Conservation (phyloP, 352 stramenopile species). For the Phytophthora ohioensis region DNA sequence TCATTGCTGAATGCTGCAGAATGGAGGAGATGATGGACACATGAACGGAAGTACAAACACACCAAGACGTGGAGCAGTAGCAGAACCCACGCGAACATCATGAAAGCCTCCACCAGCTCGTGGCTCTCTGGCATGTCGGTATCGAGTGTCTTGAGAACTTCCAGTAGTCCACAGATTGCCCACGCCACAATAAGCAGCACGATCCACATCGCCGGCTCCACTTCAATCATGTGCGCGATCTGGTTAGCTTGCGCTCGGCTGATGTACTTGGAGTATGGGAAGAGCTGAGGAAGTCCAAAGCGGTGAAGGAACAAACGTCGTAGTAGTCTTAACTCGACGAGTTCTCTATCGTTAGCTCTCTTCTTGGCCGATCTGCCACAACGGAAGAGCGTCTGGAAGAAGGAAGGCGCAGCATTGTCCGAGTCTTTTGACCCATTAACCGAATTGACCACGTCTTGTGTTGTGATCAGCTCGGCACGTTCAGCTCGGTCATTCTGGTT, state of each 20-base stretch:
- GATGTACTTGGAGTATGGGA: constrained; percentile 81
- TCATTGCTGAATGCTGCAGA: constrained; percentile 27
- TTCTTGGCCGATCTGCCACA: constrained; percentile 26
- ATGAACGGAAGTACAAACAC: constrained; percentile 45
- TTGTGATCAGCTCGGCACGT: constrained; percentile 52
- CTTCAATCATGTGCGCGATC: constrained; percentile 79
- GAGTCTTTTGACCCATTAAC: constrained; percentile 7
- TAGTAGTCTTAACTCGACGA: constrained; percentile 49
- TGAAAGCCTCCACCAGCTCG: constrained; percentile 49
- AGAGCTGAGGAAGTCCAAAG: constrained; percentile 55
- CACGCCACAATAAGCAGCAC: constrained; percentile 55
- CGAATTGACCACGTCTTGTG: constrained; percentile 39
- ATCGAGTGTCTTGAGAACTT: constrained; percentile 34
- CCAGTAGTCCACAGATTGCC: constrained; percentile 40
- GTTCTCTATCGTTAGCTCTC: constrained; percentile 21
- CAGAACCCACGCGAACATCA: constrained; percentile 47
- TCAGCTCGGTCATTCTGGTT: constrained; percentile 53
- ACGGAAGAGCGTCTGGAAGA: constrained; percentile 28
- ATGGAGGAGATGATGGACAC: constrained; percentile 29
- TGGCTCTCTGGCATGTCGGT: constrained; percentile 28
- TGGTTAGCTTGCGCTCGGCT: constrained; percentile 73
- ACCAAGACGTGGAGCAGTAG: constrained; percentile 51
- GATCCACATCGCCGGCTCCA: constrained; percentile 69
- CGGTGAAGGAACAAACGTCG: constrained; percentile 50
- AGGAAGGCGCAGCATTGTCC: constrained; percentile 10